Conservation (phyloP, 805 yeast species). For the Kluyveromyces nonfermentans region DNA sequence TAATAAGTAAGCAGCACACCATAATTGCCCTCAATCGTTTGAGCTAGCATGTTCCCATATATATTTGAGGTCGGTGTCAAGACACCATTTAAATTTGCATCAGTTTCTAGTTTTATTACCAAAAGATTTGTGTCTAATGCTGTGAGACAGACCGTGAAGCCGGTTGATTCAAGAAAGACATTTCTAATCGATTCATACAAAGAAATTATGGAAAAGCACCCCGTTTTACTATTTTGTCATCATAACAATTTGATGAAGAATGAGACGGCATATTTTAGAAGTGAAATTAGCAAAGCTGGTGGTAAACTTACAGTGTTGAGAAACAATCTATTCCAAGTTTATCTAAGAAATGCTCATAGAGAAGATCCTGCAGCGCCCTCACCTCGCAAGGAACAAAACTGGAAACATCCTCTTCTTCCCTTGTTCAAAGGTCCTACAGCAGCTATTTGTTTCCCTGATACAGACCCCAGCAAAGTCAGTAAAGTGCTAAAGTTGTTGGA, state of each 20-base stretch:
- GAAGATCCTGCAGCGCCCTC: conserved; percentile 60
- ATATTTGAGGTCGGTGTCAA: not conserved
- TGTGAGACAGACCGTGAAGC: conserved; percentile 46
- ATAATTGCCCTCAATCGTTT: no score
- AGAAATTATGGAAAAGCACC: conserved; percentile 53
- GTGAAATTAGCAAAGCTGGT: conserved; percentile 54
- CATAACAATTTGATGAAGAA: conserved; percentile 67
- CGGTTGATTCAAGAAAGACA: conserved; percentile 69
- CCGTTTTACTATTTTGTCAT: conserved; percentile 71
- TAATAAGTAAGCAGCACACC: not conserved
- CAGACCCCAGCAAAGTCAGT: conserved; percentile 63
- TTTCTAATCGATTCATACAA: conserved; percentile 75
- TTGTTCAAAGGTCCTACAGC: conserved; percentile 83
- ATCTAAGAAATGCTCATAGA: conserved; percentile 58
- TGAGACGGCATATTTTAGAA: conserved; percentile 58
- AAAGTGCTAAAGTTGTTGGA: conserved; percentile 53
- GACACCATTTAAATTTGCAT: not conserved
- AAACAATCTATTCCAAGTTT: conserved; percentile 62
- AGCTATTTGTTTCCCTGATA: conserved; percentile 52
- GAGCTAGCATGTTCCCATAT: not conserved
- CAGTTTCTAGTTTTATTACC: conserved; percentile 2
- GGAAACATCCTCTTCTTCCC: conserved; percentile 58
- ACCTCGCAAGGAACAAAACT: conserved; percentile 37
- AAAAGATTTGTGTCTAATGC: conserved; percentile 14
- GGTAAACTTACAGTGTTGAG: conserved; percentile 62